phyloP scores from a whole-genome alignment of 148 eudicot species.

The Cornus controversa region DNA sequence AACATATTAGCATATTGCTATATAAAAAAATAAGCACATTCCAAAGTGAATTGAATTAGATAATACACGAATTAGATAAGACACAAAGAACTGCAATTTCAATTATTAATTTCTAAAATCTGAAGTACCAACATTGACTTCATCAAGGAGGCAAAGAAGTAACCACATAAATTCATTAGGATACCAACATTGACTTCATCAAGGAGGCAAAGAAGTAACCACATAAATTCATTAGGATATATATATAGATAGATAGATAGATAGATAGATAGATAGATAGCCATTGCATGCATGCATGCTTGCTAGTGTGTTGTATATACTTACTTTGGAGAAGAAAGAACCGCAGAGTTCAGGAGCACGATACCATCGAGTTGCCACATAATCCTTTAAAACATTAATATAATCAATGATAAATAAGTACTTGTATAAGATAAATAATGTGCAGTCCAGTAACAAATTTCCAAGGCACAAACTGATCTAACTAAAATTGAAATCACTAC shows the following conservation, averaged over 20 bases:
- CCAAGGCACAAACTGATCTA: not conserved
- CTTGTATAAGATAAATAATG: not conserved
- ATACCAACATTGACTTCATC: not conserved
- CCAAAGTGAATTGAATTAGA: not conserved
- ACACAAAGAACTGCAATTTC: not conserved
- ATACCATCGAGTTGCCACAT: conserved; percentile 97
- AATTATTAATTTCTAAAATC: not conserved
- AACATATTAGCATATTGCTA: not conserved
- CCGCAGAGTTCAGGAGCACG: conserved; percentile 99
- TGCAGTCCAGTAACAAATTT: not conserved
- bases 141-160: not conserved
- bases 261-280: not conserved
- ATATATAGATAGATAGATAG: not conserved
- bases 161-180: not conserved
- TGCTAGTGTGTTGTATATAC: conserved; percentile 7
- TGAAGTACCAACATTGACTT: not conserved
- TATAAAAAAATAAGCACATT: not conserved
- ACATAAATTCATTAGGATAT: not conserved
- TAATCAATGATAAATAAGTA: conserved; percentile 12
- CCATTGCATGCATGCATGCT: not conserved
- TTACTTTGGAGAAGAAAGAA: conserved; percentile 92
- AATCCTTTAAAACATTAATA: conserved; percentile 50
- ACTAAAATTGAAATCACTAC: not conserved
- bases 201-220: not conserved
- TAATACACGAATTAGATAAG: not conserved